These are phyloP conservation scores for Hypoxylon perforatum DNA, from an alignment of 495 filamentous ascomycete genomes.

Conservation along the genomic window DNA sequence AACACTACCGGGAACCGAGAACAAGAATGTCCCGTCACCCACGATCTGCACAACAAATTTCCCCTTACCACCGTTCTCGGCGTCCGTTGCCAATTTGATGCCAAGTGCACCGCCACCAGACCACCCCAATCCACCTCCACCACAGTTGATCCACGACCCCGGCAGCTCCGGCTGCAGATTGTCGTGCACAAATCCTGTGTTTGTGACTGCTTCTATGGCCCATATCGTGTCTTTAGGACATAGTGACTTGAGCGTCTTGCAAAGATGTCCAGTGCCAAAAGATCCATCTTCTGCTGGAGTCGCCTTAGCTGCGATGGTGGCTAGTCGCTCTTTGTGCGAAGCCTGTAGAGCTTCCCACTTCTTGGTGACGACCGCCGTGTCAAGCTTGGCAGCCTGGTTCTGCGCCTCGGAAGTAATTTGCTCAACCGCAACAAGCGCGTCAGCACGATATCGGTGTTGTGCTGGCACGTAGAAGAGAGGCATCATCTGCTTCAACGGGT, in stretches of 20 bases:
- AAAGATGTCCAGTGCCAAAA: slow-evolving; percentile 78
- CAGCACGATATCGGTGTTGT: slow-evolving; percentile 78
- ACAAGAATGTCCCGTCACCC: slow-evolving; percentile 92
- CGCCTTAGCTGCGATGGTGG: slow-evolving; percentile 67
- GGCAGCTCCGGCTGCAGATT: slow-evolving; percentile 80
- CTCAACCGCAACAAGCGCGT: slow-evolving; percentile 74
- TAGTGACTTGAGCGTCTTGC: slow-evolving; percentile 68
- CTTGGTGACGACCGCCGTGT: slow-evolving; percentile 55
- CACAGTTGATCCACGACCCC: slow-evolving; percentile 92
- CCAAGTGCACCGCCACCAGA: slow-evolving; percentile 90
- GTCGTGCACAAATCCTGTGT: slow-evolving; percentile 81
- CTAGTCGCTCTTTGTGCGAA: slow-evolving; percentile 69
- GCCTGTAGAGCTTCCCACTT: slow-evolving; percentile 67
- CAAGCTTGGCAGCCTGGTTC: slow-evolving; percentile 56
- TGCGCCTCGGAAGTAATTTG: slow-evolving; percentile 72
- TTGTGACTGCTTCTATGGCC: slow-evolving; percentile 89
- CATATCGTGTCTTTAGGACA: slow-evolving; percentile 84
- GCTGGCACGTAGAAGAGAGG: slow-evolving; percentile 83
- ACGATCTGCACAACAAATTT: slow-evolving; percentile 95
- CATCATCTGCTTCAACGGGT: slow-evolving; percentile 89
- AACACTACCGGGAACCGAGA: slow-evolving; percentile 86
- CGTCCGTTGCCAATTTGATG: slow-evolving; percentile 84
- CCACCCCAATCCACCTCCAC: slow-evolving; percentile 94
- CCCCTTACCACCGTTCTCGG: slow-evolving; percentile 69
- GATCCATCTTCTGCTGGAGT: slow-evolving; percentile 68